A percentile compares a stretch with the other conserved stretches of the same genome.
Conservation (phyloP, 805 yeast genomes). For the Wickerhamiella sergipiensis region DNA sequence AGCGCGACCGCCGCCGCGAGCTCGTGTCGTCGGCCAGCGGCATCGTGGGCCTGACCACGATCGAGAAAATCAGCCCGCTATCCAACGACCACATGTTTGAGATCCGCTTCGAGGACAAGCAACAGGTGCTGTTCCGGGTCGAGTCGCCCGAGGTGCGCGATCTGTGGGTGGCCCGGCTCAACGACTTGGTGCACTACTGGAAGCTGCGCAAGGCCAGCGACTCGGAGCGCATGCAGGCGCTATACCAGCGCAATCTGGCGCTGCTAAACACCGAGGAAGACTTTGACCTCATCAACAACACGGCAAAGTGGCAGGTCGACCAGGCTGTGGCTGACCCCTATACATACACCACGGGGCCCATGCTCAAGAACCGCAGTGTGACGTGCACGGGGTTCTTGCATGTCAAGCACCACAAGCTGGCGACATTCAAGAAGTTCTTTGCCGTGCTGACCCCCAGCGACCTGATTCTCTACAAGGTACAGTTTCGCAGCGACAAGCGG, state of each 20-base stretch:
- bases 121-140: constrained; percentile 5
- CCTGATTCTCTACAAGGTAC: constrained; percentile 42
- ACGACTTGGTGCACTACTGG: constrained; percentile 46
- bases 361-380: constrained; percentile 47
- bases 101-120: constrained; percentile 16
- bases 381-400: constrained; percentile 53
- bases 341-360: constrained; percentile 41
- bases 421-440: constrained; percentile 46
- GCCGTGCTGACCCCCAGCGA: constrained; percentile 61
- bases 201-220: constrained; percentile 31
- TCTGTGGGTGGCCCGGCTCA: constrained; percentile 52
- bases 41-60: constrained; percentile 43
- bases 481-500: constrained; percentile 31
- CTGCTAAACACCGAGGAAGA: constrained; percentile 39
- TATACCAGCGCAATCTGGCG: constrained; percentile 2
- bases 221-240: constrained; percentile 5
- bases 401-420: constrained; percentile 55
- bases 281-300: constrained; percentile 39
- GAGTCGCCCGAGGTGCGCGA: constrained; percentile 26
- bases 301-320: constrained; percentile 42
- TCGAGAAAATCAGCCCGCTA: constrained; percentile 30
- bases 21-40: constrained; percentile 46
- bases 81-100: constrained; percentile 11
- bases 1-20: constrained; percentile 46
- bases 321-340: constrained; percentile 39